Base-by-base conservation (phyloP, 345 rosid species). In the Aethionema arabicum region DNA sequence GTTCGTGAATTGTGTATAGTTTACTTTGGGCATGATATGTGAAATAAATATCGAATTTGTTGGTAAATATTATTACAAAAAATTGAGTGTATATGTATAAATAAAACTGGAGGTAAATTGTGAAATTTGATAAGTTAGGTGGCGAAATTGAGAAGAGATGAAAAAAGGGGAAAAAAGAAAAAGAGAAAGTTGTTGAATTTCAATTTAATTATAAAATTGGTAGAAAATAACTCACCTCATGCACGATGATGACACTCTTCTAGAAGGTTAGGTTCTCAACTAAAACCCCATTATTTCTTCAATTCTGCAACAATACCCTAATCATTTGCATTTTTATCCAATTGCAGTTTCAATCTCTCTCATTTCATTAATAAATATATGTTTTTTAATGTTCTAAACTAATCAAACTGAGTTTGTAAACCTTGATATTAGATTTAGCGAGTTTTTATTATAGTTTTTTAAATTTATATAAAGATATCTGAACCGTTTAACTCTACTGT, bases 101-200 rank as follows among this genome's bases (percentile, higher is more conserved):
- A 35, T 1, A n/a, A 63, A 63, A 56, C 10, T 11, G 49, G 45
- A 63, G 9, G 40, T 12, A 32, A 31, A 51, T 32, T 32, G 70
- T 52, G 75, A 64, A 71, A 52, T 65, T 64, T 71, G 75, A 70
- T 59, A 65, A 52, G 75, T 52, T 71, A 59, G 75, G 75, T 64
- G 66, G 56, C 51, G 45, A 51, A 12, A 16, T 42, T 51, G 43
- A 37, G 59, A 29, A 43, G 21, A 51, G n/a, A 56, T 43, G n/a
- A 7, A 36, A 57, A 56, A 41, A 41, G 51, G 2, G 5, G 30
- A 2, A 48, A 57, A 27, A 41, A 7, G 55, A 43, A 56, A 70
- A 58, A 64, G 61, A 41, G 68, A 56, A 55, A 71, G 66, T 64
- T 37, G 75, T 58, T 71, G 69, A 59, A 52, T 38, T 64, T 31